Conservation (phyloP, 2,329 filamentous ascomycete genomes). For the Epichloe sylvatica region DNA sequence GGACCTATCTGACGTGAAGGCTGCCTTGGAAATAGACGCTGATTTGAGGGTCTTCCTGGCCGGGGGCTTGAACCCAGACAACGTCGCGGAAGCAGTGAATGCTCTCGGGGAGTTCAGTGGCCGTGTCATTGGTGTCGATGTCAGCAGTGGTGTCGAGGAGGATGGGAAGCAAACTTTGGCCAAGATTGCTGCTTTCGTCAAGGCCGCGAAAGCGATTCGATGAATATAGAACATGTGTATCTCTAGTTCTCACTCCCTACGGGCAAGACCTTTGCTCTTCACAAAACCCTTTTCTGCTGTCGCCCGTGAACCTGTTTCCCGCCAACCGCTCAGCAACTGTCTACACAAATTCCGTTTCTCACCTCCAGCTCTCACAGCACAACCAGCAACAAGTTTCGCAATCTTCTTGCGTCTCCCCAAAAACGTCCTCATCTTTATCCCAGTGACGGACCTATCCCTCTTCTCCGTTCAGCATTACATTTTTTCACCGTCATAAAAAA, state of each 20-base stretch:
- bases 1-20: conserved; percentile 55
- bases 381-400: not conserved
- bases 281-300: not conserved
- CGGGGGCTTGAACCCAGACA: conserved; percentile 68
- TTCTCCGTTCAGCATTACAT: too few relatives aligned
- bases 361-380: not conserved
- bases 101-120: conserved; percentile 45
- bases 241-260: too few relatives aligned
- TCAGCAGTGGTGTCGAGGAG: conserved; percentile 85
- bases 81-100: conserved; percentile 54
- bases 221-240: conserved; percentile 14
- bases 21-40: conserved; percentile 49
- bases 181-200: conserved; percentile 71
- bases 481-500: too few relatives aligned
- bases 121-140: conserved; percentile 71
- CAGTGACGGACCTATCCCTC: not conserved
- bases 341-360: not conserved
- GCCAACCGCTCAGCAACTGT: not conserved
- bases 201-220: conserved; percentile 51
- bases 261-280: not conserved
- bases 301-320: too few relatives aligned
- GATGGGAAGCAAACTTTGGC: conserved; percentile 66
- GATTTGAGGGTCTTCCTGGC: conserved; percentile 69
- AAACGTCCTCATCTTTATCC: not conserved
- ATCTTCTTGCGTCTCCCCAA: not conserved